Evolutionary conservation across 129 eudicot species (phyloP).

Genomic region (Scalesia atractyloides): DNA sequence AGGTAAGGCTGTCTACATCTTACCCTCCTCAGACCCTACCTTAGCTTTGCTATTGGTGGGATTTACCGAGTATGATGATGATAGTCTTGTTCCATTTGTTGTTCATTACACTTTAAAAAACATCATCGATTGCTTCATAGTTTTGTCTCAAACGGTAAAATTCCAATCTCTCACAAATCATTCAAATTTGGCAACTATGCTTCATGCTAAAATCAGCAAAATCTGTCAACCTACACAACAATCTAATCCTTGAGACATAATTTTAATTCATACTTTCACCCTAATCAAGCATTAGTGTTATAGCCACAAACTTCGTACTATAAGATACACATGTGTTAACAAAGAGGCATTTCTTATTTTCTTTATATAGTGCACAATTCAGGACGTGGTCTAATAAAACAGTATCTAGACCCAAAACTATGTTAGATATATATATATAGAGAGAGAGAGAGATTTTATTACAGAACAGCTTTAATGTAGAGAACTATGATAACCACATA

Average conservation of each 20-base stretch:
- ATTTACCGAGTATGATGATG: too few species aligned
- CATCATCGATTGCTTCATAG: not conserved
- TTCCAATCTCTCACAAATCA: not conserved
- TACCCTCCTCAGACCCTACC: too few species aligned
- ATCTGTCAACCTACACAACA: not conserved
- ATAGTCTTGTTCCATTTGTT: constrained; percentile 4
- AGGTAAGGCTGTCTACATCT: too few species aligned
- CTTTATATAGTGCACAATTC: not conserved
- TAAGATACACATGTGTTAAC: not conserved
- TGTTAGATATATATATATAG: too few species aligned
- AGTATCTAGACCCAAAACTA: too few species aligned
- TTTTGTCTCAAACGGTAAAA: not conserved
- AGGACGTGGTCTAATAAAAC: not conserved
- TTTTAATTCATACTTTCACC: not conserved
- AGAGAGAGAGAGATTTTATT: too few species aligned
- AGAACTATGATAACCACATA: too few species aligned
- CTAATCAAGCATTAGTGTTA: not conserved
- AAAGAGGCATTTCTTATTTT: not conserved
- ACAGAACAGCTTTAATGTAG: too few species aligned
- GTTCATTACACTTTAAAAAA: not conserved
- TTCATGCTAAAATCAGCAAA: not conserved
- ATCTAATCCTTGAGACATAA: not conserved
- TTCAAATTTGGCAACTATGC: not conserved
- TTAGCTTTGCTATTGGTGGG: too few species aligned
- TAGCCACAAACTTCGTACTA: not conserved